Conservation (phyloP, 2,329 filamentous ascomycete genomes). For the Cladophialophora yegresii region DNA sequence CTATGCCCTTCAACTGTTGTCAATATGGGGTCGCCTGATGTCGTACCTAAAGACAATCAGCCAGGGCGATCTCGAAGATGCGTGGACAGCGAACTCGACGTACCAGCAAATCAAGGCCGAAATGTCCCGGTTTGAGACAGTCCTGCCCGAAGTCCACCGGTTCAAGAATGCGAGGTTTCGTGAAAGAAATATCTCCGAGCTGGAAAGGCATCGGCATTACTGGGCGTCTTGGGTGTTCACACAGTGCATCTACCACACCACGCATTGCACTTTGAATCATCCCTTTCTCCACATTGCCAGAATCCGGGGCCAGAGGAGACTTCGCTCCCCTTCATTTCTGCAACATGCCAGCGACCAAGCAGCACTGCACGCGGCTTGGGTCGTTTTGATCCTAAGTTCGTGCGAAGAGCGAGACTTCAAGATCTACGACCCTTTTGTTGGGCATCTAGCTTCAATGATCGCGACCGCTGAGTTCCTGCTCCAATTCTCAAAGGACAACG, state of each 20-base stretch:
- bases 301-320: constrained; percentile 24
- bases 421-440: constrained; percentile 32
- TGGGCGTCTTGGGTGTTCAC: constrained; percentile 32
- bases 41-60: constrained; percentile 28
- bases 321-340: constrained; percentile 32
- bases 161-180: constrained; percentile 29
- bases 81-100: constrained; percentile 26
- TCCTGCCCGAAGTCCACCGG: constrained; percentile 29
- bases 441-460: constrained; percentile 29
- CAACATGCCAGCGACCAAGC: constrained; percentile 33
- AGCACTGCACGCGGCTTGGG: constrained; percentile 31
- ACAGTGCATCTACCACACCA: constrained; percentile 31
- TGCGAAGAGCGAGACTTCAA: constrained; percentile 24
- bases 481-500: constrained; percentile 28
- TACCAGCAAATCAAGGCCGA: constrained; percentile 32
- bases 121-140: constrained; percentile 31
- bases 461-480: constrained; percentile 30
- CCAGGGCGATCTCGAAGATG: constrained; percentile 25
- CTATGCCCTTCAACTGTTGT: constrained; percentile 29
- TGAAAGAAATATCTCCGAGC: constrained; percentile 17
- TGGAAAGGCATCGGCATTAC: constrained; percentile 23
- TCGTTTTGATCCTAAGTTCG: constrained; percentile 26
- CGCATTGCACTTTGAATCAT: constrained; percentile 32
- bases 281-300: constrained; percentile 32
- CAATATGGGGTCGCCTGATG: constrained; percentile 31